Evolutionary conservation across 306 rosid genomes (phyloP).

Genomic region (Malus sylvestris): DNA sequence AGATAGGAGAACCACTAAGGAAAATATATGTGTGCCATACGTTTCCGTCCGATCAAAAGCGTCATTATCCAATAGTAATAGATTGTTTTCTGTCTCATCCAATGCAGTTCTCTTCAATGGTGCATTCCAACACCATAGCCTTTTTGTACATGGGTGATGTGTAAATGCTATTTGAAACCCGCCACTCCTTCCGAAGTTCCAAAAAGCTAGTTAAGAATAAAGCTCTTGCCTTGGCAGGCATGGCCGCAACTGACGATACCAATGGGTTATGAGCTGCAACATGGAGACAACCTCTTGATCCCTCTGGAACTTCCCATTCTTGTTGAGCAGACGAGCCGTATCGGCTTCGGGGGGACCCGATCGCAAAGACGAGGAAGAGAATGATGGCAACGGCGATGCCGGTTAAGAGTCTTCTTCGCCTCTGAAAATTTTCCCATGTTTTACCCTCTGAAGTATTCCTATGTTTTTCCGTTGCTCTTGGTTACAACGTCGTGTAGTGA

Average conservation of each 20-base stretch:
- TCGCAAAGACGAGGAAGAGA: constrained; percentile 11
- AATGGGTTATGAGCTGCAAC: constrained; percentile 34
- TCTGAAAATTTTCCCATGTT: constrained; percentile 39
- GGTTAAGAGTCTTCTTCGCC: constrained; percentile 46
- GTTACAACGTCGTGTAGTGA: background rate
- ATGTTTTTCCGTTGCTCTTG: background rate
- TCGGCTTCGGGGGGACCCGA: constrained; percentile 70
- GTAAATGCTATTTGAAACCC: constrained; percentile 90
- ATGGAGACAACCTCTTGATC: constrained; percentile 92
- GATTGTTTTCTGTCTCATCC: constrained; percentile 83
- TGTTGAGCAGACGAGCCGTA: constrained; percentile 71
- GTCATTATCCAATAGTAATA: constrained; percentile 75
- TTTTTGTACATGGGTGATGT: constrained; percentile 3
- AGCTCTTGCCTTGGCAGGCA: constrained; percentile 89
- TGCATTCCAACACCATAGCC: background rate
- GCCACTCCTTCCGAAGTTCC: constrained; percentile 54
- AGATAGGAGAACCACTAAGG: constrained; percentile 82
- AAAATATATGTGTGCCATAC: constrained; percentile 90
- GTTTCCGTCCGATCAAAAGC: constrained; percentile 95
- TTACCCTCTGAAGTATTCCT: no score
- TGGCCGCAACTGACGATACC: constrained; percentile 70
- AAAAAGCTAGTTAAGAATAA: constrained; percentile 69
- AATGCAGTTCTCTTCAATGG: constrained; percentile 86
- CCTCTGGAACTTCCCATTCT: constrained; percentile 77
- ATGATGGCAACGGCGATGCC: constrained; percentile 9